These are phyloP conservation scores for Scedosporium dehoogii DNA, from an alignment of 2,329 filamentous ascomycete genomes.

Conservation along the genomic window DNA sequence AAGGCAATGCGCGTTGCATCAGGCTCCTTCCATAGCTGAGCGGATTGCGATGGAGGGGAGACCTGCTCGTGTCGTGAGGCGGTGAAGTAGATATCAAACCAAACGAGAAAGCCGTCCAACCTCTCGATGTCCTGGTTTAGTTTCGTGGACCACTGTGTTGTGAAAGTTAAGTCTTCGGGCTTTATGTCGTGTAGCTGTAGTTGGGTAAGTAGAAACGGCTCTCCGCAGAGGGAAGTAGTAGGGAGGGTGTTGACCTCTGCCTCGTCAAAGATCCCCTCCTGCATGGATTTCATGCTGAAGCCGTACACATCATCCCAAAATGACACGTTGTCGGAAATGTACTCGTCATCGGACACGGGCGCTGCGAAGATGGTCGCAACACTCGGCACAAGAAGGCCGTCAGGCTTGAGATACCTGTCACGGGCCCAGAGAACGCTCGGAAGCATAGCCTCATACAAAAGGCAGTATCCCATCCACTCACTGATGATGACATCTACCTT, in stretches of 20 bases:
- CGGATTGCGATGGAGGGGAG: slow-evolving; percentile 41
- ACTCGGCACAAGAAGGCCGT: slow-evolving; percentile 77
- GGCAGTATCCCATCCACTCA: slow-evolving; percentile 95
- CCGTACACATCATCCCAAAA: slow-evolving; percentile 94
- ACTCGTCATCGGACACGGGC: slow-evolving; percentile 68
- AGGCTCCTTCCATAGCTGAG: slow-evolving; percentile 51
- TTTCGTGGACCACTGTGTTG: slow-evolving; percentile 53
- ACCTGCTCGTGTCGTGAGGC: slow-evolving; percentile 44
- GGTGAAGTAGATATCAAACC: slow-evolving; percentile 92
- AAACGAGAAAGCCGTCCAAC: slow-evolving; percentile 81
- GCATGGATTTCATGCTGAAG: slow-evolving; percentile 90
- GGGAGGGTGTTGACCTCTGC: slow-evolving; percentile 68
- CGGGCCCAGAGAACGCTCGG: slow-evolving; percentile 83
- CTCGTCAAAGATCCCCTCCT: slow-evolving; percentile 70
- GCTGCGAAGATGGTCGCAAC: slow-evolving; percentile 77
- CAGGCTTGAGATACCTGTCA: slow-evolving; percentile 72
- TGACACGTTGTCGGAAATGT: slow-evolving; percentile 63
- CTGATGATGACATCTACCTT: slow-evolving; percentile 91
- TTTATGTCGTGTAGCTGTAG: slow-evolving; percentile 68
- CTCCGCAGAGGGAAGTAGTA: slow-evolving; percentile 46
- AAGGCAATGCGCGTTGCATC: slow-evolving; percentile 62
- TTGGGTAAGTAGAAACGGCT: slow-evolving; percentile 57
- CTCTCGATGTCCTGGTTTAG: slow-evolving; percentile 52
- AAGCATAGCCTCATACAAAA: slow-evolving; percentile 93
- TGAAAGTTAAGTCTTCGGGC: slow-evolving; percentile 66